A percentile compares a stretch with the other conserved stretches of the same genome.
Conservation (phyloP, 1,284 basidiomycete genomes). For the Cutaneotrichosporon mucoides region DNA sequence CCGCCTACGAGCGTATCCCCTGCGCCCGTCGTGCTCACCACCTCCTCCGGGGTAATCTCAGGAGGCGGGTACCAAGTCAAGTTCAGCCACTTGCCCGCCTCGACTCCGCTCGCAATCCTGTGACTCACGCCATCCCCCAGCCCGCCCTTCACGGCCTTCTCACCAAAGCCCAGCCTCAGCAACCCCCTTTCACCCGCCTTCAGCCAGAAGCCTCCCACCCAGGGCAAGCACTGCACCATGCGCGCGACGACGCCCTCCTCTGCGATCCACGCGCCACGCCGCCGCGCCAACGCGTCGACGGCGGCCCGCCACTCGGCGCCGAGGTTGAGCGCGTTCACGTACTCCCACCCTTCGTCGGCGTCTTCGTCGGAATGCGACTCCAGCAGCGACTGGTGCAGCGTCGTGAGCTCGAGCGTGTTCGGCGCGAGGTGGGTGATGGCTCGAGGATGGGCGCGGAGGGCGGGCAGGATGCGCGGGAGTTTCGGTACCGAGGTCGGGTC, state of each 20-base stretch:
- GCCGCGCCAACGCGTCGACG: conserved; percentile 52
- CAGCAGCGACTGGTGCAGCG: conserved; percentile 55
- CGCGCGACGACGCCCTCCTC: conserved; percentile 65
- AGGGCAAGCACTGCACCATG: conserved; percentile 72
- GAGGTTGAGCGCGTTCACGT: conserved; percentile 61
- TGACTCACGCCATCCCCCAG: conserved; percentile 41
- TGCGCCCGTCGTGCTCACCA: conserved; percentile 79
- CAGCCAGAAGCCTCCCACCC: conserved; percentile 72
- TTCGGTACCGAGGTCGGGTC: conserved; percentile 86
- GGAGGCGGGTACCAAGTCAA: conserved; percentile 68
- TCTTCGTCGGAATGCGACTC: not conserved
- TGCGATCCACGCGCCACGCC: conserved; percentile 5
- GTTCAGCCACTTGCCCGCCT: conserved; percentile 48
- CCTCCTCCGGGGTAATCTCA: conserved; percentile 48
- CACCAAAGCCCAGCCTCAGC: conserved; percentile 47
- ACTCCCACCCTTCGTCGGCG: conserved; percentile 23
- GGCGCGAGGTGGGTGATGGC: conserved; percentile 67
- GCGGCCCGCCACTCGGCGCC: conserved; percentile 62
- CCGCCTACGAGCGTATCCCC: conserved; percentile 84
- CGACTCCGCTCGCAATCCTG: conserved; percentile 21
- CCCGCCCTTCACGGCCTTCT: conserved; percentile 49
- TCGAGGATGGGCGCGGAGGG: conserved; percentile 52
- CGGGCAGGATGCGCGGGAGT: conserved; percentile 64
- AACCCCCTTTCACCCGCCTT: conserved; percentile 67
- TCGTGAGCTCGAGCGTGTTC: conserved; percentile 69